Conservation (phyloP, 2,329 filamentous ascomycete species). For the Apiospora aurea region DNA sequence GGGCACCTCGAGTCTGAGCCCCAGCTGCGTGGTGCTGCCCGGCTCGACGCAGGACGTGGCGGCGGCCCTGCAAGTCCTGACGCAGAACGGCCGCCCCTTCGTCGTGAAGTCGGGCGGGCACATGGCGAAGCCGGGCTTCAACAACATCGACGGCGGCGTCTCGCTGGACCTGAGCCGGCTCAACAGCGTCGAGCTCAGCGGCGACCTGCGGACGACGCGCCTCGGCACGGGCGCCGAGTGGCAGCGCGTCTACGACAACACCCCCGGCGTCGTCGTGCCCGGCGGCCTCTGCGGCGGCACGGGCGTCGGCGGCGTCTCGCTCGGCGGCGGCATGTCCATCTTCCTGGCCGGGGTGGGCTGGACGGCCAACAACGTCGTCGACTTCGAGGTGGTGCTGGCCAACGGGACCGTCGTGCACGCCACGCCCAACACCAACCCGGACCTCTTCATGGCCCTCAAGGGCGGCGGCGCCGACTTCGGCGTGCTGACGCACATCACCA, state of each 20-base stretch:
- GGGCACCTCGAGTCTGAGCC: not conserved
- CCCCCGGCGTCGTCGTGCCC: conserved; percentile 30
- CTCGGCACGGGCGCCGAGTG: conserved; percentile 41
- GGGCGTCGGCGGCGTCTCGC: conserved; percentile 31
- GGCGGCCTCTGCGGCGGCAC: conserved; percentile 33
- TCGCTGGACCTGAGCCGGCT: conserved; percentile 36
- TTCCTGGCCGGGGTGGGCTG: conserved; percentile 51
- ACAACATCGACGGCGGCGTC: conserved; percentile 30
- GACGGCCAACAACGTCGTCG: conserved; percentile 51
- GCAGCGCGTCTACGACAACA: conserved; percentile 31
- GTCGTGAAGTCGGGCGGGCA: conserved; percentile 44
- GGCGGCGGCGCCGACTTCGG: conserved; percentile 59
- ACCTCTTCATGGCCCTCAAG: conserved; percentile 56
- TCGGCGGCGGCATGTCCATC: conserved; percentile 33
- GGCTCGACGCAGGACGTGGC: not conserved
- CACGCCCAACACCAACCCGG: conserved; percentile 43
- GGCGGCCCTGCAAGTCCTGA: not conserved
- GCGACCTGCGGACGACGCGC: conserved; percentile 34
- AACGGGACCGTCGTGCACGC: conserved; percentile 51
- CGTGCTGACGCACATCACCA: conserved; percentile 46
- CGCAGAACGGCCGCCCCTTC: conserved; percentile 30
- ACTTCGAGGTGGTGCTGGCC: conserved; percentile 55
- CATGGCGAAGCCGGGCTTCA: conserved; percentile 38
- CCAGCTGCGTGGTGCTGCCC: not conserved
- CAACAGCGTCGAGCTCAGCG: conserved; percentile 31